Conservation (phyloP, 139 green algal genomes). For the Chlamydomonas asymmetrica region DNA sequence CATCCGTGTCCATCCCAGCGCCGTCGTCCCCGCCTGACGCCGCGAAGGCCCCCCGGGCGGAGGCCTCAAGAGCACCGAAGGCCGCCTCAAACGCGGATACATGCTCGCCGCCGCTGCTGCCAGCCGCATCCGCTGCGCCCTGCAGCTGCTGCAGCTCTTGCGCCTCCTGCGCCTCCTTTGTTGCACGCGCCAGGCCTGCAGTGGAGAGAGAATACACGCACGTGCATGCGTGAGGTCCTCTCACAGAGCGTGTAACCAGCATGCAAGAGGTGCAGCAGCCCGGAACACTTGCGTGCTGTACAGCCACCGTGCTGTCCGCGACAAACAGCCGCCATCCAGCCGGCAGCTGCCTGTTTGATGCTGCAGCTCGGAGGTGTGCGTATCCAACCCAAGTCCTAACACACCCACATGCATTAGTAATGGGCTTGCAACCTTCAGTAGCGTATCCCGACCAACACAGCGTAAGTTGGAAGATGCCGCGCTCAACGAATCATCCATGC, state of each 20-base stretch:
- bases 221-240: too few species aligned
- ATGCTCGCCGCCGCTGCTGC: background rate
- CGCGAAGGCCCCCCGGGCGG: background rate
- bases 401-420: background rate
- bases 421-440: background rate
- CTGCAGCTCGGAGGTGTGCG: background rate
- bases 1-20: slow-evolving; percentile 19
- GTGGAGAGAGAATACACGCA: too few species aligned
- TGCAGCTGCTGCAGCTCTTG: background rate
- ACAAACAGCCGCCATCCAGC: too few species aligned
- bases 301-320: too few species aligned
- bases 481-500: background rate
- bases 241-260: too few species aligned
- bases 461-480: background rate
- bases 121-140: background rate
- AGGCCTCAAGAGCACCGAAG: slow-evolving; percentile 25
- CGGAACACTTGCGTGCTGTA: too few species aligned
- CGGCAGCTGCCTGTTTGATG: too few species aligned
- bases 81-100: slow-evolving; percentile 39
- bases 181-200: too few species aligned
- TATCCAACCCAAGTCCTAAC: background rate
- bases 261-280: too few species aligned
- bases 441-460: background rate
- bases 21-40: background rate
- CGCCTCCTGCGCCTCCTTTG: background rate